These are phyloP conservation scores for Cladosporium sp. DNA, from an alignment of 2,329 filamentous ascomycete species.

Conservation along the genomic window DNA sequence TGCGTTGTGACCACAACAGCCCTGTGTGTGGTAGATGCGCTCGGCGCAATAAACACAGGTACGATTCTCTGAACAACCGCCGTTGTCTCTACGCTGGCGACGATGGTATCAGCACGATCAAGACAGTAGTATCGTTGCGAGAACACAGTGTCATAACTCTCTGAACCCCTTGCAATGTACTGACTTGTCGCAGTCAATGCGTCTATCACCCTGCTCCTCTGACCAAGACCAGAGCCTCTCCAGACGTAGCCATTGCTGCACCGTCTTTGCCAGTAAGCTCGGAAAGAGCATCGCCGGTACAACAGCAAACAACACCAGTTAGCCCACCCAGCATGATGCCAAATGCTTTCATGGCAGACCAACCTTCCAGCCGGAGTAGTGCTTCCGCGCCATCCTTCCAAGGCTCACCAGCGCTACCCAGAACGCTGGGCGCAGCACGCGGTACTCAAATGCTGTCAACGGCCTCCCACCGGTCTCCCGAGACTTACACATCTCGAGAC, in stretches of 20 bases:
- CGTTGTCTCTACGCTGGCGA: neutral
- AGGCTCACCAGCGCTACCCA: conserved; percentile 13
- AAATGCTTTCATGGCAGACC: conserved; percentile 1
- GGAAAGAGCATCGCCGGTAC: neutral
- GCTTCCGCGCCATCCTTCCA: conserved; percentile 1
- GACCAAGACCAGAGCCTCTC: conserved; percentile 24
- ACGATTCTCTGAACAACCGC: neutral
- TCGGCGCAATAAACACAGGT: conserved; percentile 30
- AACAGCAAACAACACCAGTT: neutral
- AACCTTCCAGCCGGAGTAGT: neutral
- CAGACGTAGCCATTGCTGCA: neutral
- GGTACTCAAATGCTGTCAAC: conserved; percentile 25
- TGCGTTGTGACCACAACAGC: conserved; percentile 37
- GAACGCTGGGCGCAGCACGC: conserved; percentile 21
- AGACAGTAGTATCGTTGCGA: neutral
- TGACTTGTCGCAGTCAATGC: conserved; percentile 29
- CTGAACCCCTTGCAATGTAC: neutral
- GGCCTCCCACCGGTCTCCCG: conserved; percentile 24
- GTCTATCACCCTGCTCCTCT: conserved; percentile 39
- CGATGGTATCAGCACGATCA: neutral
- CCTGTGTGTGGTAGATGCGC: conserved; percentile 37
- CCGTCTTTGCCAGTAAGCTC: neutral
- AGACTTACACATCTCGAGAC: conserved; percentile 32
- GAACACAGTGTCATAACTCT: neutral
- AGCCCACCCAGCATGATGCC: conserved; percentile 8